Conservation (phyloP, 2,329 filamentous ascomycete species). For the Aspergillus sp. region DNA sequence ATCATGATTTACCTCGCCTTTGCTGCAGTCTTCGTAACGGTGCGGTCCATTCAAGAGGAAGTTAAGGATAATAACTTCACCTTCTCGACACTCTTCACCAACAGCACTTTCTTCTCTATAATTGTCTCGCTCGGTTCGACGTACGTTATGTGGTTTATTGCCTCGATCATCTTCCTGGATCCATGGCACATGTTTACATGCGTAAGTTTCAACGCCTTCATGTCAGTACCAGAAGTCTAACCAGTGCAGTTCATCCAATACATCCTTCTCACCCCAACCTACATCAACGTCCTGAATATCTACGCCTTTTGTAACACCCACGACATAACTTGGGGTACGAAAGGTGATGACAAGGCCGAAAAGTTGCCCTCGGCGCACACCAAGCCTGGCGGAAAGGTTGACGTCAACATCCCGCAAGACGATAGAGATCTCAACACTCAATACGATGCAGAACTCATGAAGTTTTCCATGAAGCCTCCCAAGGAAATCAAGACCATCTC, state of each 20-base stretch:
- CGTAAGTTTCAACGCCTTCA: constrained; percentile 33
- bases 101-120: constrained; percentile 86
- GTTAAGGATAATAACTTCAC: constrained; percentile 64
- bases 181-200: constrained; percentile 99
- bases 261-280: constrained; percentile 89
- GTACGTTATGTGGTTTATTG: constrained; percentile 88
- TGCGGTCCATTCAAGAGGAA: constrained; percentile 76
- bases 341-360: constrained; percentile 94
- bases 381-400: constrained; percentile 93
- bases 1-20: constrained; percentile 97
- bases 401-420: constrained; percentile 80
- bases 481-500: constrained; percentile 57
- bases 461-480: constrained; percentile 72
- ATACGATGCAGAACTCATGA: constrained; percentile 79
- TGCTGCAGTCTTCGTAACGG: constrained; percentile 90
- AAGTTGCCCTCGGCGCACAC: constrained; percentile 84
- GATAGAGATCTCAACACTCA: constrained; percentile 93
- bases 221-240: neutral
- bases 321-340: constrained; percentile 97
- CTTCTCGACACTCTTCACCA: constrained; percentile 73
- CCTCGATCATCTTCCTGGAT: constrained; percentile 92
- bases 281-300: constrained; percentile 98
- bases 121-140: constrained; percentile 91
- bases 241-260: constrained; percentile 76
- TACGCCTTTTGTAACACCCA: constrained; percentile 99